phyloP scores from a whole-genome alignment of 768 basidiomycete genomes.

The Collybia mongolica region DNA sequence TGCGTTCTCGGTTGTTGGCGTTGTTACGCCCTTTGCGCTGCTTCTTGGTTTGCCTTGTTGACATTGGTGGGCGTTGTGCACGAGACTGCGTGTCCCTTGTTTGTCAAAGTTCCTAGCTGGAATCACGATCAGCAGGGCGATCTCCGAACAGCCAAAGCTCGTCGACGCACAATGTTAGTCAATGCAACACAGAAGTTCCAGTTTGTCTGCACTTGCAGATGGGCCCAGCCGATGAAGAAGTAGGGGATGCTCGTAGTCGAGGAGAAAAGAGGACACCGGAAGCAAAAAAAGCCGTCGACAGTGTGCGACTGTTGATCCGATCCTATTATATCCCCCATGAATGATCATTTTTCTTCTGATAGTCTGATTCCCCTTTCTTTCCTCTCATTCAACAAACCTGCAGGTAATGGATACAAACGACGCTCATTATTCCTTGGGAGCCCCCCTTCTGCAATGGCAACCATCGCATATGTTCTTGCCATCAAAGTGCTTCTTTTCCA shows the following conservation, averaged over 20 bases:
- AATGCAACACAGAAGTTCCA: slow-evolving; percentile 1
- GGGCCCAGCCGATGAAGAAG: neutral
- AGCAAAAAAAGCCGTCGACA: slow-evolving; percentile 8
- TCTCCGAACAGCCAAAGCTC: slow-evolving; percentile 10
- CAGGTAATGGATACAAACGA: neutral
- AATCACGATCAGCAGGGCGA: slow-evolving; percentile 17
- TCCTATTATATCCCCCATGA: slow-evolving; percentile 12
- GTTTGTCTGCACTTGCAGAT: neutral
- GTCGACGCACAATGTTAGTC: slow-evolving; percentile 4
- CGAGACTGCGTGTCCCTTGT: slow-evolving; percentile 15
- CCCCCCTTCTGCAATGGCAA: no score
- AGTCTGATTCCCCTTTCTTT: neutral
- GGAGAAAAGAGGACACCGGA: slow-evolving; percentile 9
- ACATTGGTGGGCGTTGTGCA: slow-evolving; percentile 34
- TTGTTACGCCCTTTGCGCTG: slow-evolving; percentile 53
- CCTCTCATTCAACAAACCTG: neutral
- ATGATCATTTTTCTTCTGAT: slow-evolving; percentile 2
- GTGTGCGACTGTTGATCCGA: slow-evolving; percentile 18
- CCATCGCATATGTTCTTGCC: no score
- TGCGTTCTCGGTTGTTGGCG: slow-evolving; percentile 58
- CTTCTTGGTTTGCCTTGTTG: slow-evolving; percentile 64
- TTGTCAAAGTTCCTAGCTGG: slow-evolving; percentile 14
- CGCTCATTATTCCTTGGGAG: no score
- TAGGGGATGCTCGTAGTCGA: slow-evolving; percentile 6
- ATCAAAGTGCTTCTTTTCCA: no score